Evolutionary conservation across 768 basidiomycete genomes (phyloP).

Genomic region (Suillus americanus): DNA sequence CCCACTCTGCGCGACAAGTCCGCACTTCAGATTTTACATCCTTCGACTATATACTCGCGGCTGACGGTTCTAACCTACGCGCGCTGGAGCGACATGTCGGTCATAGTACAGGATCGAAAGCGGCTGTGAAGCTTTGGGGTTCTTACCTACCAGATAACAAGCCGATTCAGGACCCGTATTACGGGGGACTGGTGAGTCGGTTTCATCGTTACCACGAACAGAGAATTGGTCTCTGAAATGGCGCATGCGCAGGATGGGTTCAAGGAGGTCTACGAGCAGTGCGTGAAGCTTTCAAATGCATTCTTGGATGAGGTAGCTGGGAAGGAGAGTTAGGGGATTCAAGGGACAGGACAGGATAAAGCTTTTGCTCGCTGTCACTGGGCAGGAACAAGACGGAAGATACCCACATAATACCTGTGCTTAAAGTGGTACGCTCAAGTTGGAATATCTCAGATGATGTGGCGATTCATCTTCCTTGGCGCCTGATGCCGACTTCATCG

Average conservation of each 20-base stretch:
- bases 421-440: not conserved
- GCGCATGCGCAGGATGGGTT: conserved; percentile 63
- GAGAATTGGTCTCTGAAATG: not conserved
- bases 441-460: not conserved
- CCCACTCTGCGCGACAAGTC: conserved; percentile 68
- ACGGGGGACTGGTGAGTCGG: conserved; percentile 60
- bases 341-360: not conserved
- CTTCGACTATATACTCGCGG: conserved; percentile 86
- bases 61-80: conserved; percentile 75
- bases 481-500: not conserved
- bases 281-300: conserved; percentile 69
- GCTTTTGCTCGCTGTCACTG: too few species aligned
- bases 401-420: not conserved
- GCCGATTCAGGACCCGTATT: conserved; percentile 85
- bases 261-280: conserved; percentile 77
- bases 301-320: conserved; percentile 68
- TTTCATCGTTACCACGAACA: not conserved
- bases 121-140: conserved; percentile 76
- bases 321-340: conserved; percentile 16
- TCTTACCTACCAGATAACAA: conserved; percentile 63
- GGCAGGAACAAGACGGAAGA: not conserved
- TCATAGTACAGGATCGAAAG: conserved; percentile 39
- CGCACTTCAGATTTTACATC: conserved; percentile 60
- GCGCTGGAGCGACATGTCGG: conserved; percentile 39
- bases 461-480: not conserved